A percentile compares a stretch with the other conserved stretches of the same genome.
phyloP scores from a whole-genome alignment of 805 yeast species.

The Barnettozyma sucrosica region DNA sequence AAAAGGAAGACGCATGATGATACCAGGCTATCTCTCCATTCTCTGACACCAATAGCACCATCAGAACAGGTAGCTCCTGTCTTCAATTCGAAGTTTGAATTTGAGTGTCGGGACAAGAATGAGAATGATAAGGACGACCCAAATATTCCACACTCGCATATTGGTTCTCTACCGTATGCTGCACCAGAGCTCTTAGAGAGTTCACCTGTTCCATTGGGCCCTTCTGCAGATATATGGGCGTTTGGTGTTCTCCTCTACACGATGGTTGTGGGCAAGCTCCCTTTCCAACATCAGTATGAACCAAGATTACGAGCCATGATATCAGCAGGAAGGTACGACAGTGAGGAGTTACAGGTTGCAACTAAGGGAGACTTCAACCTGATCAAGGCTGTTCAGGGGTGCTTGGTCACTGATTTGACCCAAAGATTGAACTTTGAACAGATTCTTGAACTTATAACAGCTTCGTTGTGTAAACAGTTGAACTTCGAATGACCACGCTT shows the following conservation, averaged over 20 bases:
- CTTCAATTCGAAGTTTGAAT: slow-evolving; percentile 15
- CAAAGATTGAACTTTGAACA: slow-evolving; percentile 45
- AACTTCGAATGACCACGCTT: no score
- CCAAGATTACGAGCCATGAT: slow-evolving; percentile 74
- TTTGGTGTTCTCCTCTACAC: slow-evolving; percentile 75
- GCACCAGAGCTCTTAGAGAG: slow-evolving; percentile 77
- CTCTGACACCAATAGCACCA: background rate
- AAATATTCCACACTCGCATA: slow-evolving; percentile 51
- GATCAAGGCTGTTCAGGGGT: slow-evolving; percentile 40
- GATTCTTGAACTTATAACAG: slow-evolving; percentile 21
- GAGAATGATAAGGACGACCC: slow-evolving; percentile 12
- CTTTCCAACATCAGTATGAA: slow-evolving; percentile 80
- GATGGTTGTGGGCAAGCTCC: slow-evolving; percentile 66
- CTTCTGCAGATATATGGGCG: slow-evolving; percentile 86
- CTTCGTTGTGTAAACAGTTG: background rate
- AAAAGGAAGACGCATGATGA: slow-evolving; percentile 29
- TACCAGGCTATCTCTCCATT: slow-evolving; percentile 11
- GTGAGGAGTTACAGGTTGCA: slow-evolving; percentile 37
- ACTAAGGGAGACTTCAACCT: slow-evolving; percentile 28
- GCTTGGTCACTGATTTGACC: slow-evolving; percentile 47
- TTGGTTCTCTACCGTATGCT: slow-evolving; percentile 90
- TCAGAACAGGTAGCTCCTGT: background rate
- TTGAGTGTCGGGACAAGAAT: slow-evolving; percentile 10
- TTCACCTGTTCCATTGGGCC: slow-evolving; percentile 53
- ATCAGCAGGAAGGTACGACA: slow-evolving; percentile 56